Conservation (phyloP, 306 rosid species). For the Pterocarpus santalinus region DNA sequence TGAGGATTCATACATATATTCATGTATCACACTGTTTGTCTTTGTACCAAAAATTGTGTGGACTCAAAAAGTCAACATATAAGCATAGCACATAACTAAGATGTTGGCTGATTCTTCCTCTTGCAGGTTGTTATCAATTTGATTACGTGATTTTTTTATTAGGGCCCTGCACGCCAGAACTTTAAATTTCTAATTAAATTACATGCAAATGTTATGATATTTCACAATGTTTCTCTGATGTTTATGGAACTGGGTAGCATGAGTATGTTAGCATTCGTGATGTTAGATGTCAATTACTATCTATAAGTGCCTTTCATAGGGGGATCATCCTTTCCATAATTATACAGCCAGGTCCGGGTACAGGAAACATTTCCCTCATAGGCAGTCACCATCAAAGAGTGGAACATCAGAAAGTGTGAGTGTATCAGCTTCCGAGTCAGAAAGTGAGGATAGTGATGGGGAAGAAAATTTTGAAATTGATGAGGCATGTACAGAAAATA, state of each 20-base stretch:
- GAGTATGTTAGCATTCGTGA: slow-evolving; percentile 36
- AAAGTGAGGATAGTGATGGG: slow-evolving; percentile 59
- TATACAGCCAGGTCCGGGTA: slow-evolving; percentile 84
- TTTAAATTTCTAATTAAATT: slow-evolving; percentile 17
- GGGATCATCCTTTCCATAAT: slow-evolving; percentile 91
- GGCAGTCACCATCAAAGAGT: slow-evolving; percentile 49
- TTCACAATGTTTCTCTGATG: slow-evolving; percentile 20
- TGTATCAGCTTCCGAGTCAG: slow-evolving; percentile 57
- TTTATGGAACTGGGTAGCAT: slow-evolving; percentile 24
- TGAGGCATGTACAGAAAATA: slow-evolving; percentile 35
- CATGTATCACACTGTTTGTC: slow-evolving; percentile 18
- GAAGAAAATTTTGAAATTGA: slow-evolving; percentile 54
- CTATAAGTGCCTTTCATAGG: slow-evolving; percentile 59
- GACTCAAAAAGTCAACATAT: slow-evolving; percentile 13
- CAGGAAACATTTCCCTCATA: slow-evolving; percentile 58
- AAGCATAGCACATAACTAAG: slow-evolving; percentile 22
- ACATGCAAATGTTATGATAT: slow-evolving; percentile 16
- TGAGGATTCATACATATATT: background rate
- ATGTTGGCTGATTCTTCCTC: slow-evolving; percentile 27
- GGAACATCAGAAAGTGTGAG: slow-evolving; percentile 43
- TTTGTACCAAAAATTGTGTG: slow-evolving; percentile 11
- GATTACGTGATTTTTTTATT: background rate
- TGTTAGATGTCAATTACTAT: slow-evolving; percentile 22
- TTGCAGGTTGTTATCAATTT: slow-evolving; percentile 20
- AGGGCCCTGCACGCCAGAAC: slow-evolving; percentile 8